Evolutionary conservation across 371 early-diverging fungal species (phyloP), one percentile per base, ranked within the genome.

Genomic region (Actinomucor elegans): DNA sequence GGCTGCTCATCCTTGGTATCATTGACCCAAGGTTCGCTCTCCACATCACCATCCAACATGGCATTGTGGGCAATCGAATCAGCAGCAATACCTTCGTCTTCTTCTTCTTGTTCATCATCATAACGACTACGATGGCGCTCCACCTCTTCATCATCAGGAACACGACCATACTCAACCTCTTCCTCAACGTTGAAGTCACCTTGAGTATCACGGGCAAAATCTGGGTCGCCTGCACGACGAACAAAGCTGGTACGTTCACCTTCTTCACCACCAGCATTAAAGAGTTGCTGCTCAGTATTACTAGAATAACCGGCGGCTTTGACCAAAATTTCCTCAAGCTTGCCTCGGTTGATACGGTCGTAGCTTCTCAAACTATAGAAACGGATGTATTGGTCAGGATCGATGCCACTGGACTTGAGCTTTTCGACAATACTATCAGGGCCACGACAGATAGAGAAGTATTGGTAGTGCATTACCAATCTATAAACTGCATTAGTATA

Each of bases 391-490:
- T 85, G 55, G 21, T 73, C 62, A 1, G 80, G 72, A 48, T 83
- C 62, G 38, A 93, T 80, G 21, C 88, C 86, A 15, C 69, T 73
- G 9, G 59, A 55, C 17, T 61, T 58, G 27, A 93, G 70, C 48
- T 65, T 60, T 28, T 74, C 73, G 2, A 77, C 52, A 32, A 94
- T 83, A 34, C 86, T 85, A 31, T 83, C 59, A 43, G 71, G 69
- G 36, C 89, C 91, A 50, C 90, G 83, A 33, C 79, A 80, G 43
- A 94, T 90, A 7, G 89, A 81, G 33, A 79, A 69, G 62, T 85
- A 88, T 69, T 92, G 92, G 54, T 84, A 85, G 54, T 89, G 71
- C 83, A 91, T 83, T 4, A 92, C 81, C 29, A 89, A 68, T 55
- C 75, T 71, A 57, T 17, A 29, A 6, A 28, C n/a, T 27, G 12